Base-by-base conservation (phyloP, 176 grass and related monocot species). In the Leersia perrieri region DNA sequence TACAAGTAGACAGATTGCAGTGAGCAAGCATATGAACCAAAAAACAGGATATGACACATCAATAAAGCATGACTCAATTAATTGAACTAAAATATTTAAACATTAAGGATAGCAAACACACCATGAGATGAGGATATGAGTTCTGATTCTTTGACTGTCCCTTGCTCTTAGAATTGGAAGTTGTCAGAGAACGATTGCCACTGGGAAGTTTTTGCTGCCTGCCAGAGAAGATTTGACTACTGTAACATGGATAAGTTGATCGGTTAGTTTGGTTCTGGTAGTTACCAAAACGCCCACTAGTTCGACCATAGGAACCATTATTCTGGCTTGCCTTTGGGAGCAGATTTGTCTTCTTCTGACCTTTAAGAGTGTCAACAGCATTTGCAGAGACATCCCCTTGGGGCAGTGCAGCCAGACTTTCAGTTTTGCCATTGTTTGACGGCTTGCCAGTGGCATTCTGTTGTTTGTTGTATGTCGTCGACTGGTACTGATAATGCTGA, bases 401-500 rank as follows among this genome's bases (percentile, higher is more conserved):
- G 7, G 55, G 30, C 12, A 15, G 78, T 70, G 78, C 29, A 41
- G 63, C 31, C 57, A 33, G 23, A 83, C 75, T 83, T 72, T 66
- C 80, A 65, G 77, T 75, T 63, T 86, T 77, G 47, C 44, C 15
- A 30, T n/a, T 83, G 81, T 75, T 90, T 67, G 34, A 18, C 35
- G 77, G 60, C 66, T 84, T 90, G 53, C 62, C 76, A 18, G 77
- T 33, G 36, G 80, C 77, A 70, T 41, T 73, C 73, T 85, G 82
- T 10, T 75, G 73, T 60, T 91, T 88, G 26, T 91, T 70, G 70
- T 88, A 91, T 3, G 82, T 71, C 38, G 82, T 71, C 38, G 85
- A 77, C 9, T 70, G 69, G 38, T 76, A 90, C 44, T 90, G 93
- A 63, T 82, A 89, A 73, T 84, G 67, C 76, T 97, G 90, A 49